Percentiles rank a stretch among this genome's conserved stretches.
Evolutionary conservation across 345 rosid species (phyloP).

Genomic region (Camelina sativa): DNA sequence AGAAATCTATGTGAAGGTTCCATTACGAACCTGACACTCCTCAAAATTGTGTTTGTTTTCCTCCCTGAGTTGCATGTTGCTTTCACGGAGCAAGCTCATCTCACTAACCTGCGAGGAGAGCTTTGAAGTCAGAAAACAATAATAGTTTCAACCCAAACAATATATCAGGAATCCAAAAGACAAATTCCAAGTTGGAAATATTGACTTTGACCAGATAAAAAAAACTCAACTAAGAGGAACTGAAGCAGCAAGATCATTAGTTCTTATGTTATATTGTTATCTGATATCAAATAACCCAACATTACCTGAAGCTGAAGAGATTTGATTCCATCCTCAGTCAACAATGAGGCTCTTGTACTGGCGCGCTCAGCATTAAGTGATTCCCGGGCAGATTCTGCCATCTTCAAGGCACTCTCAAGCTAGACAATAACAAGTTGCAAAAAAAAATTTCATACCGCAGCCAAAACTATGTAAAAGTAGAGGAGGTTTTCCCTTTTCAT

Average conservation of each 20-base stretch:
- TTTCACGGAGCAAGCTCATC: constrained; percentile 90
- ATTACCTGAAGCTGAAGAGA: constrained; percentile 87
- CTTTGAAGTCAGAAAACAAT: constrained; percentile 24
- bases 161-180: constrained; percentile 20
- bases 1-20: constrained; percentile 22
- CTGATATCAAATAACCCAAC: constrained; percentile 26
- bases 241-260: constrained; percentile 25
- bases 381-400: constrained; percentile 71
- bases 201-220: constrained; percentile 8
- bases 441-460: constrained; percentile 1
- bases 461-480: constrained; percentile 1
- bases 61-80: constrained; percentile 93
- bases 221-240: constrained; percentile 17
- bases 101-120: constrained; percentile 70
- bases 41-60: constrained; percentile 97
- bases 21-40: constrained; percentile 76
- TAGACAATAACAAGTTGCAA: constrained; percentile 39
- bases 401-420: constrained; percentile 88
- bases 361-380: constrained; percentile 79
- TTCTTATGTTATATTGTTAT: background rate
- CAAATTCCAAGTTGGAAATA: constrained; percentile 4
- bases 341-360: constrained; percentile 70
- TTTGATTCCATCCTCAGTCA: constrained; percentile 89
- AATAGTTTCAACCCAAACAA: constrained; percentile 9
- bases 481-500: background rate